These are phyloP conservation scores for Actinomortierella wolfii DNA, from an alignment of 371 early-diverging fungal genomes.

Conservation along the genomic window DNA sequence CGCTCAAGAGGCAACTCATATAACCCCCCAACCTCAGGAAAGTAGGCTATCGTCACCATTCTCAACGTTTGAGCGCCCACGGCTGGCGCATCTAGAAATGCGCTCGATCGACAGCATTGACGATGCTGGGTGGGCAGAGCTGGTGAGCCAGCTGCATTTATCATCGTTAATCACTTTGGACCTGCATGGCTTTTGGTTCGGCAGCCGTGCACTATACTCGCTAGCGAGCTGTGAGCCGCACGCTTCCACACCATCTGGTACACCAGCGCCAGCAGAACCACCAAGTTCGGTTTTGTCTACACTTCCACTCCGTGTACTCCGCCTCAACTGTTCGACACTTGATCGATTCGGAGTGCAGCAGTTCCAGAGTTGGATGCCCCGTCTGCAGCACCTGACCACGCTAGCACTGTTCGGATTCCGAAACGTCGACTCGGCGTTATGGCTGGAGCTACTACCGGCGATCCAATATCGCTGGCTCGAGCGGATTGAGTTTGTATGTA, in stretches of 20 bases:
- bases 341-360: conserved; percentile 11
- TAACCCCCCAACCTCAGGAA: background rate
- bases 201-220: conserved; percentile 21
- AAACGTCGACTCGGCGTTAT: conserved; percentile 17
- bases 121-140: conserved; percentile 30
- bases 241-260: conserved; percentile 5
- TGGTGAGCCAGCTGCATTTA: conserved; percentile 16
- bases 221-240: conserved; percentile 8
- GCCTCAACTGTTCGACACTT: conserved; percentile 20
- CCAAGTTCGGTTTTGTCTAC: conserved; percentile 14
- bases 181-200: conserved; percentile 32
- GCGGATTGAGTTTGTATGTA: conserved; percentile 30
- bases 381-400: conserved; percentile 20
- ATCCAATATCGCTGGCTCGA: conserved; percentile 34
- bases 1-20: conserved; percentile 1
- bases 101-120: conserved; percentile 30
- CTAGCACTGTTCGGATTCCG: conserved; percentile 36
- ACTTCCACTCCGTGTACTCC: conserved; percentile 20
- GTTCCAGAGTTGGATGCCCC: conserved; percentile 20
- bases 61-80: conserved; percentile 17
- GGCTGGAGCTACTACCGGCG: conserved; percentile 28
- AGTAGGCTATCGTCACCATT: conserved; percentile 4
- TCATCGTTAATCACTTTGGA: conserved; percentile 21
- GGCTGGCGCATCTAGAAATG: conserved; percentile 29
- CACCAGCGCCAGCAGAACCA: conserved; percentile 8